These are phyloP conservation scores for Diaporthe aspalathi DNA, from an alignment of 2,329 filamentous ascomycete genomes.

Conservation along the genomic window DNA sequence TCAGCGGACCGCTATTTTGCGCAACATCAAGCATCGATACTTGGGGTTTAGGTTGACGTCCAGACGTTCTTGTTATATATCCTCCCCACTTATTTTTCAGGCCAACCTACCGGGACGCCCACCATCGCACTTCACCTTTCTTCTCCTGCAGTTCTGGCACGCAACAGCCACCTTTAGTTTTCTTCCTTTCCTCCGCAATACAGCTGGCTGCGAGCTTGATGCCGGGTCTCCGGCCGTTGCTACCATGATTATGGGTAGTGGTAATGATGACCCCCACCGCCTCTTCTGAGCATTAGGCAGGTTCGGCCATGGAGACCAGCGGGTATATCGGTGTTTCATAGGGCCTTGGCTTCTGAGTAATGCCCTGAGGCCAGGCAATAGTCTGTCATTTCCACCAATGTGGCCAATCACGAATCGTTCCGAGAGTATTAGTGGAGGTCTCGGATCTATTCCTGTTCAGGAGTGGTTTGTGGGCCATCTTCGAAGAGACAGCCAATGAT, in stretches of 20 bases:
- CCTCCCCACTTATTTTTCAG: not conserved
- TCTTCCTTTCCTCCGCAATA: not conserved
- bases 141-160: conserved; percentile 54
- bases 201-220: not conserved
- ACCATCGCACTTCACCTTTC: conserved; percentile 58
- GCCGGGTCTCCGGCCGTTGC: not conserved
- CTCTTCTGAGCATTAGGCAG: too few species aligned
- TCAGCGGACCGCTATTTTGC: conserved; percentile 45
- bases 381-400: too few species aligned
- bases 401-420: too few species aligned
- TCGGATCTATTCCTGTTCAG: not conserved
- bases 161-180: conserved; percentile 42
- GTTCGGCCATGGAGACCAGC: too few species aligned
- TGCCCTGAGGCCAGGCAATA: too few species aligned
- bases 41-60: conserved; percentile 43
- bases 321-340: too few species aligned
- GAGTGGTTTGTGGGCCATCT: not conserved
- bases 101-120: conserved; percentile 49
- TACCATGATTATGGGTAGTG: not conserved
- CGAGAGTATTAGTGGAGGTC: not conserved
- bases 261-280: too few species aligned
- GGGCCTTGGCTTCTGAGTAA: too few species aligned
- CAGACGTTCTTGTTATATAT: not conserved
- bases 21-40: conserved; percentile 45
- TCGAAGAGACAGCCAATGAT: not conserved